Evolutionary conservation across 768 basidiomycete species (phyloP), one percentile per base, ranked within the genome.

Genomic region (Naematelia aurantialba): DNA sequence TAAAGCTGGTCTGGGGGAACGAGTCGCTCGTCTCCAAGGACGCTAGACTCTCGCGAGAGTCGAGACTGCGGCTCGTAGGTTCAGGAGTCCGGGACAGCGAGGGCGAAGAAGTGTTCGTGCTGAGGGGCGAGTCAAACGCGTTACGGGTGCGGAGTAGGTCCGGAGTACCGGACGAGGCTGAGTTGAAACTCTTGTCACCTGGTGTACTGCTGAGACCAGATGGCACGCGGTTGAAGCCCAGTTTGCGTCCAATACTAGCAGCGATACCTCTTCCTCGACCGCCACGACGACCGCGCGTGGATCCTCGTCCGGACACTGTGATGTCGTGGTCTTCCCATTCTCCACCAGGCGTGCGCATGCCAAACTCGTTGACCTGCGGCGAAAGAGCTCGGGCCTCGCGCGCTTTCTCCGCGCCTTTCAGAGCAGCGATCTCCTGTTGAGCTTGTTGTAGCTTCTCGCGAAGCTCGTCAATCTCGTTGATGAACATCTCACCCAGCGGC

Each of bases 401-500:
- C 11, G 56, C 45, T 39, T 46, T 60, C 11, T 52, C 58, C 19
- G 48, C 56, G 55, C 63, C 62, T 26, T 71, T 65, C 42, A 75
- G 66, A 11, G 45, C 52, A 12, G 66, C 63, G 44, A 78, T 63
- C 57, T 78, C 76, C 13, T 54, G 49, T 42, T 68, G 61, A 5
- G 76, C 69, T 17, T 65, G 60, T 8, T 67, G 72, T 13, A 78
- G 65, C 46, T 67, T 61, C 5, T 63, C 50, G 14, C 67, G 62
- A 1, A 73, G 56, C 53, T 76, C 67, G 45, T 74, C 66, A 39
- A 74, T 65, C 55, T 73, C 71, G 56, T 73, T 70, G 30, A 71
- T 52, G 56, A 71, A 73, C 65, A 75, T 66, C 10, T 72, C 68
- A 11, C 67, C 71, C 4, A 77, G 70, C 5, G 74, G 76, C 22